These are phyloP conservation scores for Nigrospora sphaerica DNA, from an alignment of 2,329 filamentous ascomycete genomes.

Conservation along the genomic window DNA sequence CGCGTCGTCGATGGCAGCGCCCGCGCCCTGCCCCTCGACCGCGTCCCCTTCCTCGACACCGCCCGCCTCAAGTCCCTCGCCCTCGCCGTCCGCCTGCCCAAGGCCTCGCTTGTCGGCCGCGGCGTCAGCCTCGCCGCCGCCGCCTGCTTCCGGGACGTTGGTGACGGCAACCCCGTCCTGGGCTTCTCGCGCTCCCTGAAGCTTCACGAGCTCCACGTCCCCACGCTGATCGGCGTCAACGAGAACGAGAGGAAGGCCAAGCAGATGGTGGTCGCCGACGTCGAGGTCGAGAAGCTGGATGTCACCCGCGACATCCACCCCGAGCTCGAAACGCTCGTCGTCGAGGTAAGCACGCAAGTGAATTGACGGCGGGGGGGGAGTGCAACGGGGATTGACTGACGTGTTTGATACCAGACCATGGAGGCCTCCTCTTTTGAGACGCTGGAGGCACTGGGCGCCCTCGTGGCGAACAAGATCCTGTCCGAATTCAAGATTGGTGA, in stretches of 20 bases:
- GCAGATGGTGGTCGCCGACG: conserved; percentile 58
- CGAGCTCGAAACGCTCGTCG: conserved; percentile 50
- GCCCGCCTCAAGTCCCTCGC: conserved; percentile 36
- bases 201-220: conserved; percentile 52
- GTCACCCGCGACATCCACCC: conserved; percentile 41
- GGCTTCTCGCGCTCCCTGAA: conserved; percentile 31
- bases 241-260: conserved; percentile 59
- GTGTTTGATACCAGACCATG: conserved; percentile 33
- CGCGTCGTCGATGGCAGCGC: conserved; percentile 21
- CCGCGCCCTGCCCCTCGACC: conserved; percentile 18
- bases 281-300: conserved; percentile 51
- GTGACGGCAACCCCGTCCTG: conserved; percentile 17
- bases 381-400: not conserved
- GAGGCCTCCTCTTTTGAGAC: conserved; percentile 53
- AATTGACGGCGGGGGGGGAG: no score
- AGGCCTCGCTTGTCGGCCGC: conserved; percentile 60
- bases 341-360: conserved; percentile 42
- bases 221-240: conserved; percentile 67
- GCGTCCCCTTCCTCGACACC: conserved; percentile 26
- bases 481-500: conserved; percentile 28
- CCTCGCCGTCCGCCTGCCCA: conserved; percentile 53
- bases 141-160: conserved; percentile 30
- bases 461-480: conserved; percentile 39
- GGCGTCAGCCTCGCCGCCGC: conserved; percentile 46
- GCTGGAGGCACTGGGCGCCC: conserved; percentile 51